phyloP scores from a whole-genome alignment of 108 stramenopile species.

The Pseudonitzschia multistriata region DNA sequence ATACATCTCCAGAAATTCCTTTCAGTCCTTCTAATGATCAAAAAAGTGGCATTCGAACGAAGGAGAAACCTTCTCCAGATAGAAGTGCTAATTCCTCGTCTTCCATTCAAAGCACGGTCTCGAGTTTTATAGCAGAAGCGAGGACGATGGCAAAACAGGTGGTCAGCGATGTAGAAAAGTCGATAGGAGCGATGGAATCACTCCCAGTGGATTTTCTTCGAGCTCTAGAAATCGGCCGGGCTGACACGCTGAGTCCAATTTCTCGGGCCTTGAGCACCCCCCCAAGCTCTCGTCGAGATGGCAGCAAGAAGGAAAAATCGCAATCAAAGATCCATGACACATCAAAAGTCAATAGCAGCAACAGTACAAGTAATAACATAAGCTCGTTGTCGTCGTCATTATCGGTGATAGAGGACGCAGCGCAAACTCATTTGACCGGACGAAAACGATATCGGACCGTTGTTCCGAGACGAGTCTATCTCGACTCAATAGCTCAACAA shows the following conservation, averaged over 20 bases:
- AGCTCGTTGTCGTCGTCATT: background rate
- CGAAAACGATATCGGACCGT: constrained; percentile 40
- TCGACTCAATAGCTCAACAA: constrained; percentile 14
- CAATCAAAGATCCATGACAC: background rate
- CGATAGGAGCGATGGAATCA: constrained; percentile 20
- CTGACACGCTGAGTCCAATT: constrained; percentile 22
- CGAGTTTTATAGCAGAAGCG: constrained; percentile 9
- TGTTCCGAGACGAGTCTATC: constrained; percentile 34
- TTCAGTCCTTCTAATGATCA: background rate
- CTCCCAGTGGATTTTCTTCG: constrained; percentile 17
- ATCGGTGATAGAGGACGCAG: background rate
- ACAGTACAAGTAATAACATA: background rate
- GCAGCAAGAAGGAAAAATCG: background rate
- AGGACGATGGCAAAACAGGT: constrained; percentile 1
- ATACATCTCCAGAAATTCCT: background rate
- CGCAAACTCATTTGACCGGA: constrained; percentile 14
- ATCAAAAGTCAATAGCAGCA: background rate
- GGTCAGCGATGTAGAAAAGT: constrained; percentile 15
- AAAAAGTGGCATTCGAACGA: background rate
- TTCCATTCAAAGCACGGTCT: constrained; percentile 11
- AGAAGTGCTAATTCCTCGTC: background rate
- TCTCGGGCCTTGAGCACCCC: constrained; percentile 13
- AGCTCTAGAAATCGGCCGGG: constrained; percentile 6
- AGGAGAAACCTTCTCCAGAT: background rate
- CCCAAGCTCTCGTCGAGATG: constrained; percentile 7